These are phyloP conservation scores for Penicillium sclerotiorum DNA, from an alignment of 2,329 filamentous ascomycete species.

Conservation along the genomic window DNA sequence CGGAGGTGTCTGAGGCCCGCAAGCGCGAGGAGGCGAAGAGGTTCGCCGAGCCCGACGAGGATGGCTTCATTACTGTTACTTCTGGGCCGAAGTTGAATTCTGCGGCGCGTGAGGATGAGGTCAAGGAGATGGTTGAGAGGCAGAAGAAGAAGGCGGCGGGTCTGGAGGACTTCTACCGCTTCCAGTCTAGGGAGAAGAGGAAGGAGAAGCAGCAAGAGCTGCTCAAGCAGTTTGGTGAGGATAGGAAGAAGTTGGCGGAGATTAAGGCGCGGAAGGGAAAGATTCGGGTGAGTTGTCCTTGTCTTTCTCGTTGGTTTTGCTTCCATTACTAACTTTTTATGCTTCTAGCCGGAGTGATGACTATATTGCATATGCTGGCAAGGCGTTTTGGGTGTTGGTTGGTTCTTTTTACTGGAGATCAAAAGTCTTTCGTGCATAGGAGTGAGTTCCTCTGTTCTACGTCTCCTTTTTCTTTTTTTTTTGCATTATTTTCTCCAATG, in stretches of 20 bases:
- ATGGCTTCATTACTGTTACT: conserved; percentile 92
- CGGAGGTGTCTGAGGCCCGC: conserved; percentile 66
- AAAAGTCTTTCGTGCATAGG: conserved; percentile 1
- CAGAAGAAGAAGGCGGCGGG: conserved; percentile 67
- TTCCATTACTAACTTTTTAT: conserved; percentile 12
- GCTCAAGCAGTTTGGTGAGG: conserved; percentile 73
- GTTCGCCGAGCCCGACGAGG: conserved; percentile 83
- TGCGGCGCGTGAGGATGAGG: conserved; percentile 73
- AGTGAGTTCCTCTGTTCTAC: conserved; percentile 4
- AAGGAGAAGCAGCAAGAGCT: conserved; percentile 73
- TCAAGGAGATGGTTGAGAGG: conserved; percentile 59
- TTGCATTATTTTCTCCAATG: conserved; percentile 4
- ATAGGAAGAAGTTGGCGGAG: conserved; percentile 69
- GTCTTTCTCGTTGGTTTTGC: conserved; percentile 9
- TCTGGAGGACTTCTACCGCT: conserved; percentile 76
- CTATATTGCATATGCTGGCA: conserved; percentile 19
- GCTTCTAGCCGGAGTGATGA: conserved; percentile 38
- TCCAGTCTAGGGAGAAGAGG: conserved; percentile 77
- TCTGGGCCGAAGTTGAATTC: conserved; percentile 71
- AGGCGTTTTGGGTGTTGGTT: conserved; percentile 33
- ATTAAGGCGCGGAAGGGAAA: conserved; percentile 70
- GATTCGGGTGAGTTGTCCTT: conserved; percentile 50
- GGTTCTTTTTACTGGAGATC: conserved; percentile 3
- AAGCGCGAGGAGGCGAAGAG: conserved; percentile 63
- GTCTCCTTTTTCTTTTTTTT: not conserved